A percentile compares a stretch with the other conserved stretches of the same genome.
These are phyloP conservation scores for Alternaria sp. DNA, from an alignment of 2,329 filamentous ascomycete species.

Conservation along the genomic window DNA sequence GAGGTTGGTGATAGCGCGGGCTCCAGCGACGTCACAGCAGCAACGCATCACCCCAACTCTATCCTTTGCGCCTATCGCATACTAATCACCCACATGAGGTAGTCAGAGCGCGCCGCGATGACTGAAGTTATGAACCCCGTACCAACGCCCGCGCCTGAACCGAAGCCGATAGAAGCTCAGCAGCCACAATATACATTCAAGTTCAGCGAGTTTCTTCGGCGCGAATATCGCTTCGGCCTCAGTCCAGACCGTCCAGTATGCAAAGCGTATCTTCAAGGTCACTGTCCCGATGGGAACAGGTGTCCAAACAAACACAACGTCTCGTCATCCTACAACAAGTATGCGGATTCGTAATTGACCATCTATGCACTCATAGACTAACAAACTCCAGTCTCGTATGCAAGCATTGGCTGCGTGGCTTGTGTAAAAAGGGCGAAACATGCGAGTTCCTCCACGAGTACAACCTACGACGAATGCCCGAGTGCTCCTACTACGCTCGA, in stretches of 20 bases:
- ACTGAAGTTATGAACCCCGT: slow-evolving; percentile 38
- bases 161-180: slow-evolving; percentile 36
- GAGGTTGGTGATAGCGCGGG: neutral
- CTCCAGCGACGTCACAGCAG: neutral
- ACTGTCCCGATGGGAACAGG: slow-evolving; percentile 82
- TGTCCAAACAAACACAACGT: slow-evolving; percentile 83
- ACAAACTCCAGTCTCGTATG: slow-evolving; percentile 73
- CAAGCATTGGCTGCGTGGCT: slow-evolving; percentile 96
- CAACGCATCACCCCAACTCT: neutral
- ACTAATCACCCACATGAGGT: neutral
- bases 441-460: slow-evolving; percentile 99
- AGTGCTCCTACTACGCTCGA: slow-evolving; percentile 94
- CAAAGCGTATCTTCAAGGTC: slow-evolving; percentile 82
- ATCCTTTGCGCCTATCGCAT: neutral
- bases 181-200: slow-evolving; percentile 69
- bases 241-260: slow-evolving; percentile 74
- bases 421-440: slow-evolving; percentile 95
- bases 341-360: slow-evolving; percentile 23
- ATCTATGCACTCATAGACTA: slow-evolving; percentile 3
- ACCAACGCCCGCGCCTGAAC: slow-evolving; percentile 22
- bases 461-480: slow-evolving; percentile 96
- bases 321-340: slow-evolving; percentile 69
- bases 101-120: slow-evolving; percentile 23
- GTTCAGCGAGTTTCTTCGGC: slow-evolving; percentile 84
- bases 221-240: slow-evolving; percentile 84